Percentiles rank a stretch among this genome's conserved stretches.
Conservation (phyloP, 2,329 filamentous ascomycete species). For the Cladophialophora carrionii region DNA sequence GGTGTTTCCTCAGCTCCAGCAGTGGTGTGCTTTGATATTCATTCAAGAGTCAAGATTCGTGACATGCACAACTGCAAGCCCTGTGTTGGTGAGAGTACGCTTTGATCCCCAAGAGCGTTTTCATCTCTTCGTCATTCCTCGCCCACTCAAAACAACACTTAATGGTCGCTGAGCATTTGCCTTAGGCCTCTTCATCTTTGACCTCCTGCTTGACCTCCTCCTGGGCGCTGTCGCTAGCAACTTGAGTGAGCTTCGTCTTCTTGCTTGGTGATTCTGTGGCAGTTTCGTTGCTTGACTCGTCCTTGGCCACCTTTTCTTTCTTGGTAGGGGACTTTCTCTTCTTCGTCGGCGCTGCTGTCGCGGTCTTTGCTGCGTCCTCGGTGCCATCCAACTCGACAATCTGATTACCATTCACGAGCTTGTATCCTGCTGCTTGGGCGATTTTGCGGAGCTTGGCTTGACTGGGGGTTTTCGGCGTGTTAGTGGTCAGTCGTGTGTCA, state of each 20-base stretch:
- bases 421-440: neutral
- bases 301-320: neutral
- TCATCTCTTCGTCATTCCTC: neutral
- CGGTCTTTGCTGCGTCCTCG: neutral
- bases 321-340: constrained; percentile 1
- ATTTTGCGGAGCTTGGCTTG: constrained; percentile 1
- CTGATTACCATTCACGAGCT: constrained; percentile 7
- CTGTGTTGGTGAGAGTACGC: neutral
- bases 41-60: neutral
- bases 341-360: neutral
- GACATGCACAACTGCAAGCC: neutral
- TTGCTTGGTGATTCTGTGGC: neutral
- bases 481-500: neutral
- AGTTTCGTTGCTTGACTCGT: neutral
- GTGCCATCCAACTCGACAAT: constrained; percentile 7
- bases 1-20: neutral
- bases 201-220: neutral
- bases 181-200: neutral
- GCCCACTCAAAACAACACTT: neutral
- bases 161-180: neutral
- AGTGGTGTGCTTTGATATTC: neutral
- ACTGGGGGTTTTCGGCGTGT: neutral
- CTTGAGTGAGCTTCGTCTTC: neutral
- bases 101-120: neutral
- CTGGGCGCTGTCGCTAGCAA: neutral